Percentiles rank a stretch among this genome's conserved stretches.
phyloP scores from a whole-genome alignment of 1,284 basidiomycete genomes.

The Vanrija humicola region DNA sequence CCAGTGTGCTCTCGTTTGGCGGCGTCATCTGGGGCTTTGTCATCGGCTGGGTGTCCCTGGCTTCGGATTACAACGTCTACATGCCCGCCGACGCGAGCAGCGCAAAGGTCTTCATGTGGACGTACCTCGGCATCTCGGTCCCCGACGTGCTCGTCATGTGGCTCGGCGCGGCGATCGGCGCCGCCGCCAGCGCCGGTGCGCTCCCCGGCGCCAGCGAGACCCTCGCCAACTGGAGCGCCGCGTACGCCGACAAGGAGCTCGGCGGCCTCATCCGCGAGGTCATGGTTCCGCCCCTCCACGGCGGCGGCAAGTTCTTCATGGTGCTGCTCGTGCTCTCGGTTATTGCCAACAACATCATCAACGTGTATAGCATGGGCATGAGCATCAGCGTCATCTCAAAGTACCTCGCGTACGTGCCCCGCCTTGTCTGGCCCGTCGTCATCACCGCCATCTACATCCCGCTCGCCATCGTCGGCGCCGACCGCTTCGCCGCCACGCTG shows the following conservation, averaged over 20 bases:
- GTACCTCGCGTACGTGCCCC: constrained; percentile 41
- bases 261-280: constrained; percentile 47
- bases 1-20: constrained; percentile 44
- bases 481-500: constrained; percentile 39
- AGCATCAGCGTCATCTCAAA: constrained; percentile 37
- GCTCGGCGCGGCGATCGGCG: constrained; percentile 43
- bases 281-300: constrained; percentile 35
- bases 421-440: constrained; percentile 45
- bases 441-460: constrained; percentile 44
- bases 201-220: constrained; percentile 2
- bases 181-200: constrained; percentile 33
- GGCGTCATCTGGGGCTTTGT: constrained; percentile 35
- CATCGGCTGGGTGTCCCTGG: constrained; percentile 47
- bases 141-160: constrained; percentile 46
- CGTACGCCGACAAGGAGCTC: constrained; percentile 33
- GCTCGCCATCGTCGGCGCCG: constrained; percentile 45
- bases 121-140: constrained; percentile 44
- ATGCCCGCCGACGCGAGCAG: constrained; percentile 42
- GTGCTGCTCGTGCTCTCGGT: constrained; percentile 43
- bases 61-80: constrained; percentile 49
- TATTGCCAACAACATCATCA: constrained; percentile 45
- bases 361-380: constrained; percentile 40
- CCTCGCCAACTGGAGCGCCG: constrained; percentile 25
- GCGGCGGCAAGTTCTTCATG: constrained; percentile 40
- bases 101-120: constrained; percentile 44